phyloP scores from a whole-genome alignment of 2,329 filamentous ascomycete genomes.

The Phyllosticta citribraziliensis region DNA sequence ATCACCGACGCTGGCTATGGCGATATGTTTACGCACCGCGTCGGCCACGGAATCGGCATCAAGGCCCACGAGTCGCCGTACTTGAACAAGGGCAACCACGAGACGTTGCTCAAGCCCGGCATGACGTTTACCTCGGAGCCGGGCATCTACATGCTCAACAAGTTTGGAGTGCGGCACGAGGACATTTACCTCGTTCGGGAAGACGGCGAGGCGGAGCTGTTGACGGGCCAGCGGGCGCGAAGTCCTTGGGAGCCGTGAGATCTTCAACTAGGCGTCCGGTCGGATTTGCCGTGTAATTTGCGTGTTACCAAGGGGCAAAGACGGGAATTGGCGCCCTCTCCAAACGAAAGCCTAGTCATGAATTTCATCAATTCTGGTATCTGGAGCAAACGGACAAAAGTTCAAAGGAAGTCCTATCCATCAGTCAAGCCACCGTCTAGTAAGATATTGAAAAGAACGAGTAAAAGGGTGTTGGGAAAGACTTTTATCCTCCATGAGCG shows the following conservation, averaged over 20 bases:
- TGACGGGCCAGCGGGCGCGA: slow-evolving; percentile 44
- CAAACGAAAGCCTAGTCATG: not conserved
- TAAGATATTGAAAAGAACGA: not conserved
- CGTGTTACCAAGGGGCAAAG: not conserved
- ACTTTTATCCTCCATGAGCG: slow-evolving; percentile 6
- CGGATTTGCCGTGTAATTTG: not conserved
- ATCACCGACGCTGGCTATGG: slow-evolving; percentile 52
- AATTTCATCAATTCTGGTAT: not conserved
- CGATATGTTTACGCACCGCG: slow-evolving; percentile 49
- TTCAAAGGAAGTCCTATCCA: not conserved
- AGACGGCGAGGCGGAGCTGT: slow-evolving; percentile 43
- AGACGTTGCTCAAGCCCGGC: slow-evolving; percentile 38
- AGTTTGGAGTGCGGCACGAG: slow-evolving; percentile 54
- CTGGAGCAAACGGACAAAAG: not conserved
- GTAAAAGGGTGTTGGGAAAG: not conserved
- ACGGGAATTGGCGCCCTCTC: not conserved
- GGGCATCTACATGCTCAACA: slow-evolving; percentile 50
- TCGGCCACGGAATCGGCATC: slow-evolving; percentile 57
- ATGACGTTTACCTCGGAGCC: slow-evolving; percentile 58
- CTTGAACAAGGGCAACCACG: slow-evolving; percentile 51
- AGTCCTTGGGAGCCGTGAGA: slow-evolving; percentile 43
- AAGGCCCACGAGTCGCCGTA: slow-evolving; percentile 58
- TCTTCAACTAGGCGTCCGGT: not conserved
- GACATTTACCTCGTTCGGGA: slow-evolving; percentile 50
- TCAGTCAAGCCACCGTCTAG: not conserved